Evolutionary conservation across 2,329 filamentous ascomycete species (phyloP).

Genomic region (Pseudodiploospora longispora): DNA sequence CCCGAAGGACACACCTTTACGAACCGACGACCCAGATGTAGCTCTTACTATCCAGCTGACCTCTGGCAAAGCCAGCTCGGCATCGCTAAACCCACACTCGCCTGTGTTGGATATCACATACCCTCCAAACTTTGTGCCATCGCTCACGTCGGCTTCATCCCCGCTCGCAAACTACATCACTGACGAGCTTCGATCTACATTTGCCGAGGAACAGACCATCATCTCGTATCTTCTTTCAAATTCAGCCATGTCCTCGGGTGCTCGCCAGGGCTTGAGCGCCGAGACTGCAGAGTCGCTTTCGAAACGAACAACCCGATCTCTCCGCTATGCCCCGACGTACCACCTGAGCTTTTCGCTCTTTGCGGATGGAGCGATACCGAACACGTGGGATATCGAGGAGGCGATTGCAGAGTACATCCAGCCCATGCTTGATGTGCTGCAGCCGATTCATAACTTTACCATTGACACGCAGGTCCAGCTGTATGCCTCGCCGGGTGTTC

Average conservation of each 20-base stretch:
- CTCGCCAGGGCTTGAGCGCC: conserved; percentile 37
- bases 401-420: conserved; percentile 74
- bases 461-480: conserved; percentile 94
- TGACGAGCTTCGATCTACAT: conserved; percentile 66
- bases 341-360: conserved; percentile 95
- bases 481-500: conserved; percentile 66
- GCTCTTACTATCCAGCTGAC: conserved; percentile 65
- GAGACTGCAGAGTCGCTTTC: conserved; percentile 48
- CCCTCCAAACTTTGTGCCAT: conserved; percentile 58
- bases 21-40: conserved; percentile 26
- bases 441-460: conserved; percentile 86
- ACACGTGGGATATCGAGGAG: conserved; percentile 82
- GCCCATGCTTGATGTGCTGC: conserved; percentile 71
- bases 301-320: conserved; percentile 71
- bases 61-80: conserved; percentile 52
- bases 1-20: conserved; percentile 18
- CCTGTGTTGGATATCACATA: conserved; percentile 73
- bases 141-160: conserved; percentile 61
- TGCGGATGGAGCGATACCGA: conserved; percentile 68
- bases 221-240: conserved; percentile 66
- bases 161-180: conserved; percentile 71
- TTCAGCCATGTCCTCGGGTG: conserved; percentile 43
- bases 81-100: conserved; percentile 59
- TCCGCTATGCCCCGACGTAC: conserved; percentile 90
- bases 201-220: conserved; percentile 81